Evolutionary conservation across 2,329 filamentous ascomycete genomes (phyloP), one percentile per base, ranked within the genome.

Genomic region (Aspergillus aculeatinus): DNA sequence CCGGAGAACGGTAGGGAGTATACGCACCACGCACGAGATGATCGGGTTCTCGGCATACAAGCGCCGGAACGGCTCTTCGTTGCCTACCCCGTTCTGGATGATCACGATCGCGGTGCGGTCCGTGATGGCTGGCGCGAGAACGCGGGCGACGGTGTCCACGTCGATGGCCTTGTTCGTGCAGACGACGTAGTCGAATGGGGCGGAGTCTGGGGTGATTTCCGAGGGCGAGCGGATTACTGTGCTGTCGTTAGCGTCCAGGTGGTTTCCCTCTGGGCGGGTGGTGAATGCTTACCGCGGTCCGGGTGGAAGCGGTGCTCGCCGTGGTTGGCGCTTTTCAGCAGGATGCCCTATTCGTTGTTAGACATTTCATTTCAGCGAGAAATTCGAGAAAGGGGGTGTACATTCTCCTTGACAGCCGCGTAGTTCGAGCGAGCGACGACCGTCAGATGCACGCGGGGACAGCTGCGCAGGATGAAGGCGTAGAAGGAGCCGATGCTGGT

Each of bases 401-500:
- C 78, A 62, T 79, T 71, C 12, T 68, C 60, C 25, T 74, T 72
- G 2, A 81, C 77, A 7, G 74, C 77, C 5, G 79, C 73, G 51
- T 80, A 80, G 55, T 81, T 81, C 1, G 79, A 81, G 60, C 79
- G 74, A 9, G 79, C 79, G 12, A 79, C 74, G 0, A 80, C 79
- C 0, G 76, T 78, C 16, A 81, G 60, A 5, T 72, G 73, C 9
- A 81, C 76, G 23, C 71, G 72, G 2, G 76, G 63, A 33, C 70
- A 73, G 2, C 80, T 77, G 55, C 74, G 78, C 0, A 85, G 66
- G 39, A 85, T 79, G 60, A 85, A 85, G 7, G 82, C 80, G 65
- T 86, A 86, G 63, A 86, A 85, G 2, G 82, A 83, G 29, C 83
- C 83, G 55, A 85, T 85, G 0, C 83, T 85, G 50, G n/a, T 23